Evolutionary conservation across 2,329 filamentous ascomycete genomes (phyloP).

Genomic region (Trichoderma asperellum): DNA sequence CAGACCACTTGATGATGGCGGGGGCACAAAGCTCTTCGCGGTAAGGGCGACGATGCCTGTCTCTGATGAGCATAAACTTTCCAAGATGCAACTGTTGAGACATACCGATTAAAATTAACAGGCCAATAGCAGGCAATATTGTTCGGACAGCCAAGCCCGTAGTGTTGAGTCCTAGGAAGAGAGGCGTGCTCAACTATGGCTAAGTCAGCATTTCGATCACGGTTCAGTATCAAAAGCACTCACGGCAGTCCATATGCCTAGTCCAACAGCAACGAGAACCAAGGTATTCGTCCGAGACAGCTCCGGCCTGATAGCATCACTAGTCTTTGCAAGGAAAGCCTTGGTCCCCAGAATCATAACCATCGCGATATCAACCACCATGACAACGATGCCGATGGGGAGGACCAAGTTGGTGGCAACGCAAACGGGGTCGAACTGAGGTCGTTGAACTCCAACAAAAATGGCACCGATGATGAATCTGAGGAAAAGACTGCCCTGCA

Average conservation of each 20-base stretch:
- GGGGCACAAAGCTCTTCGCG: constrained; percentile 31
- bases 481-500: constrained; percentile 52
- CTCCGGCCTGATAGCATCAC: constrained; percentile 36
- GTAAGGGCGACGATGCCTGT: constrained; percentile 45
- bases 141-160: constrained; percentile 52
- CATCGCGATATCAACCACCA: constrained; percentile 52
- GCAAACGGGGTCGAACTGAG: constrained; percentile 57
- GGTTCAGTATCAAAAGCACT: constrained; percentile 36
- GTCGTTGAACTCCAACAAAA: constrained; percentile 58
- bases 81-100: neutral
- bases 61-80: neutral
- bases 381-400: constrained; percentile 50
- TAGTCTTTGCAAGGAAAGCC: constrained; percentile 46
- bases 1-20: neutral
- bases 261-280: constrained; percentile 47
- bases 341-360: constrained; percentile 48
- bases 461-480: constrained; percentile 58
- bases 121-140: constrained; percentile 55
- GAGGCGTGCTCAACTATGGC: constrained; percentile 53
- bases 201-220: constrained; percentile 24
- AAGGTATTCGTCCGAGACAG: constrained; percentile 46
- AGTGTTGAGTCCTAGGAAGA: constrained; percentile 53
- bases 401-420: constrained; percentile 51
- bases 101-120: constrained; percentile 54
- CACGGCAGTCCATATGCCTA: constrained; percentile 60